Percentiles rank a stretch among this genome's conserved stretches.
These are phyloP conservation scores for Pisolithus marmoratus DNA, from an alignment of 768 basidiomycete genomes.

Conservation along the genomic window DNA sequence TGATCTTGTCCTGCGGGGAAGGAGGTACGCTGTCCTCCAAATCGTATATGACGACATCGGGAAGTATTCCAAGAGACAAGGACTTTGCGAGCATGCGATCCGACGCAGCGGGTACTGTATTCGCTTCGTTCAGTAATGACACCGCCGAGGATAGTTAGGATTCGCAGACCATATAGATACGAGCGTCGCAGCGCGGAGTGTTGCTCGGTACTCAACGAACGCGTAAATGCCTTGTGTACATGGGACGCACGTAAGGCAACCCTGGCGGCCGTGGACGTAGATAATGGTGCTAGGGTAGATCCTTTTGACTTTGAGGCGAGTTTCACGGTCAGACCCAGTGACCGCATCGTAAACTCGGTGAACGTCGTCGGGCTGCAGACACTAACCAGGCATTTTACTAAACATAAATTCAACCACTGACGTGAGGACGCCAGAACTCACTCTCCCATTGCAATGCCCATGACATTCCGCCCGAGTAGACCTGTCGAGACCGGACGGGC, in stretches of 20 bases:
- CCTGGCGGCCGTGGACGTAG: background rate
- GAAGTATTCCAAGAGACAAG: slow-evolving; percentile 36
- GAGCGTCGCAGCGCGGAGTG: slow-evolving; percentile 39
- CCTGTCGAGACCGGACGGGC: too few species aligned
- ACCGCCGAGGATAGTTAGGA: background rate
- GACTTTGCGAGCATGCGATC: slow-evolving; percentile 82
- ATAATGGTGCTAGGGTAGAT: too few species aligned
- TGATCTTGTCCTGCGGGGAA: slow-evolving; percentile 46
- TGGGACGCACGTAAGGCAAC: background rate
- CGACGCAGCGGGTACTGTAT: slow-evolving; percentile 70
- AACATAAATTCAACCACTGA: too few species aligned
- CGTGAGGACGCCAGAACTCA: too few species aligned
- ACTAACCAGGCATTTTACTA: too few species aligned
- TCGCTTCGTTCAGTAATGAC: background rate
- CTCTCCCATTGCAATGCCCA: too few species aligned
- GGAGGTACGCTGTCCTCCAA: slow-evolving; percentile 84
- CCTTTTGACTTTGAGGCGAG: too few species aligned
- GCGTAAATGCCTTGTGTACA: background rate
- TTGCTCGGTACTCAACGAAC: slow-evolving; percentile 1
- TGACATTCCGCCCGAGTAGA: too few species aligned
- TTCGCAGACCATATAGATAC: slow-evolving; percentile 50
- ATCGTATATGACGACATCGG: slow-evolving; percentile 83
- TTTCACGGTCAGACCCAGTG: too few species aligned
- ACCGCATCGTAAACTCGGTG: too few species aligned
- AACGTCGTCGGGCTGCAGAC: too few species aligned